These are phyloP conservation scores for Colletotrichum spinosum DNA, from an alignment of 2,329 filamentous ascomycete genomes.

Conservation along the genomic window DNA sequence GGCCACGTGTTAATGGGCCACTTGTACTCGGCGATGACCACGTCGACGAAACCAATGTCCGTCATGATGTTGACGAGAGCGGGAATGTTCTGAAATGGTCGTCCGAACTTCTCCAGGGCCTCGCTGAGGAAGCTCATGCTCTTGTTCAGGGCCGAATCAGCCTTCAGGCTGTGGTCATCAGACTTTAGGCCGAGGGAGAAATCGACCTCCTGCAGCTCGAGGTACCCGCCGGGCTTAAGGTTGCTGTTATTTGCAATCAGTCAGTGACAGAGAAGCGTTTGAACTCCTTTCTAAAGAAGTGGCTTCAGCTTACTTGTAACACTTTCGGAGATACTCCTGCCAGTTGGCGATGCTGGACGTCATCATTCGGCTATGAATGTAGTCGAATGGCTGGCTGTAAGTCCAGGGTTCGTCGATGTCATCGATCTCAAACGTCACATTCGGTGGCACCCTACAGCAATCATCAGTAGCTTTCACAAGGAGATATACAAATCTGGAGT, in stretches of 20 bases:
- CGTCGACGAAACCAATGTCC: constrained; percentile 65
- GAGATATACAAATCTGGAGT: too few species aligned
- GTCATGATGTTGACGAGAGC: constrained; percentile 53
- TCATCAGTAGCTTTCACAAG: neutral
- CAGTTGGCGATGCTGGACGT: constrained; percentile 48
- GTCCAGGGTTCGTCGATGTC: constrained; percentile 55
- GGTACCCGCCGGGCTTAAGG: constrained; percentile 56
- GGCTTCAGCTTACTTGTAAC: constrained; percentile 42
- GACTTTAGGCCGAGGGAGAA: constrained; percentile 45
- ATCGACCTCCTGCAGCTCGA: constrained; percentile 56
- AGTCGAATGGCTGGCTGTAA: constrained; percentile 52
- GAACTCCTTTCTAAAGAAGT: neutral
- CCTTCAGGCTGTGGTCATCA: constrained; percentile 53
- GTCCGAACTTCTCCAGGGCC: constrained; percentile 44
- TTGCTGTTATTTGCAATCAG: constrained; percentile 36
- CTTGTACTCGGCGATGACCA: constrained; percentile 59
- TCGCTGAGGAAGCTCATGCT: constrained; percentile 47
- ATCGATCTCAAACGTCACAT: constrained; percentile 60
- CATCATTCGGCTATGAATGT: constrained; percentile 53
- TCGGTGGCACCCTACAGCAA: constrained; percentile 55
- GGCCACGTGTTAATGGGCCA: constrained; percentile 66
- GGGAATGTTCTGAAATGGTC: constrained; percentile 43
- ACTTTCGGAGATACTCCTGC: constrained; percentile 49
- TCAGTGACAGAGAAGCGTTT: too few species aligned
- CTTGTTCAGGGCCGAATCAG: constrained; percentile 43